Evolutionary conservation across 2,329 filamentous ascomycete species (phyloP), one percentile per base, ranked within the genome.

Genomic region (Fusarium protoensiforme): DNA sequence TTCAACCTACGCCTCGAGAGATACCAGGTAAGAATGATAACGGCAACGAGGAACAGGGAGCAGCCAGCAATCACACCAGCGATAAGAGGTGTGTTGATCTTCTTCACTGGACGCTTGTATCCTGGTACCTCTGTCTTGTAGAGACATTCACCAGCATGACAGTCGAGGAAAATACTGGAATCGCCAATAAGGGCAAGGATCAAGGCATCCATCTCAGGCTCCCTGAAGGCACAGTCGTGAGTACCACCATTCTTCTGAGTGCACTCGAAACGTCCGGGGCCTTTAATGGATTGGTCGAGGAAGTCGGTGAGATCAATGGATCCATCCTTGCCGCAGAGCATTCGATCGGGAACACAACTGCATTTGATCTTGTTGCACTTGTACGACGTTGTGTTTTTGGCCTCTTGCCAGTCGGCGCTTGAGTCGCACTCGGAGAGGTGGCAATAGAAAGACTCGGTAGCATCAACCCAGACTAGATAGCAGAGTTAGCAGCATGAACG

Each of bases 51-150:
- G 78, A 98, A 98, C 0, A 99, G 87, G 0, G 93, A 93, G 78
- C 91, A 93, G 8, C 90, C 92, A 27, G 95, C 95, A 78, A 99
- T 98, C 54, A 98, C 93, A 16, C 94, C 93, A 13, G 97, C 96
- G 75, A 99, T 99, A 57, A 99, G 87, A 4, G 96, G 96, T 0
- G 96, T 98, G 81, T 99, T 99, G 84, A 99, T 98, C 80, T 92
- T 92, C 85, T 98, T 98, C 68, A 98, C 89, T 1, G 96, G 95
- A 22, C 93, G 89, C 75, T 93, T 88, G 79, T 97, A 99, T 20
- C 97, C 96, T 18, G 96, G 96, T 8, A 98, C 92, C 78, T 98
- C 93, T 7, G 95, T 98, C 80, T 93, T 90, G 82, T 98, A 95
- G 36, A 99, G 85, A 85, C 96, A 99, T 84, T 99, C 96, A 68